Evolutionary conservation across 176 grass and related monocot genomes (phyloP), one percentile per base, ranked within the genome.

Genomic region (Rhynchospora pubera): DNA sequence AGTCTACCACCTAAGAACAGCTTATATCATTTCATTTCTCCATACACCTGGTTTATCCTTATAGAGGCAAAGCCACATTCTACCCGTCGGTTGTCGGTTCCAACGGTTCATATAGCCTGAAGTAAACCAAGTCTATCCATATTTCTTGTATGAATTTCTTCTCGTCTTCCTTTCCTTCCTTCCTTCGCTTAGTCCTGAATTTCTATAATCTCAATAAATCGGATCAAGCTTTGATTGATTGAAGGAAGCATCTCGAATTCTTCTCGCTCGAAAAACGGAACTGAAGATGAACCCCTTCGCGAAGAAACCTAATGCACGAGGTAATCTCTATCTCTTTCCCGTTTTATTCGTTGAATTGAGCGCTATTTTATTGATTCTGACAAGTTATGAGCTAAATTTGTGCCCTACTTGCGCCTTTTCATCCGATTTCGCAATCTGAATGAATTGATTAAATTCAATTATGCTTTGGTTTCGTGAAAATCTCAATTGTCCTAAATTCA

Each of bases 231-330:
- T 59, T 61, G 32, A 79, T n/a, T n/a, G n/a, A n/a, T 79, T 26
- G 53, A 19, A 72, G 57, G 30, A 18, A 43, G 28, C 60, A 81
- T 10, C 21, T 53, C 24, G 47, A 13, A 24, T 16, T 53, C 11
- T 13, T 24, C 21, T 12, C 57, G 43, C 47, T 18, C 30, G 5
- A 59, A 14, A 7, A 23, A 22, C 59, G 61, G 68, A 69, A 56
- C 45, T 43, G 24, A 39, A 81, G 68, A 98, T 95, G 96, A 99
- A 91, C 78, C 87, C 91, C 44, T 99, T 99, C 72, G 85, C 89
- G 22, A 99, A 99, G 89, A 95, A 99, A 62, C 89, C 90, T 24
- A 94, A 89, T 44, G 66, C 87, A 22, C 81, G 82, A 93, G 96
- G 92, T 99, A 62, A 50, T 44, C n/a, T 51, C 32, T 22, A n/a